phyloP scores from a whole-genome alignment of 345 rosid species.

The Stellera chamaejasme region DNA sequence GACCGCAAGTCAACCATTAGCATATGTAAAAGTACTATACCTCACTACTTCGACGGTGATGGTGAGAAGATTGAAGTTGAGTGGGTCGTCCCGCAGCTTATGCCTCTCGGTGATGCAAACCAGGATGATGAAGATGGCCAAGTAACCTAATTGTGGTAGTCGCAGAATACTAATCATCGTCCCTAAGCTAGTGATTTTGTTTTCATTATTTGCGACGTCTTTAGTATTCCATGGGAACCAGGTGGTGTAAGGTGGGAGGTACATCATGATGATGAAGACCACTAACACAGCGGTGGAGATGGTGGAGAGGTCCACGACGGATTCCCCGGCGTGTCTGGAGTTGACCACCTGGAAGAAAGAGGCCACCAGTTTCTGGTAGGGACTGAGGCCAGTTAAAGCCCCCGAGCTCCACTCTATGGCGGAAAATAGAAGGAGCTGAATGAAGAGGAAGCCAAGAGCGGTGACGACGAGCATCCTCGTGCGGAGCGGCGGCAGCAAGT shows the following conservation, averaged over 20 bases:
- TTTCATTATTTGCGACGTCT: neutral
- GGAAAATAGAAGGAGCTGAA: conserved; percentile 31
- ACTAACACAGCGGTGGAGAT: conserved; percentile 50
- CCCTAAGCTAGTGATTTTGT: neutral
- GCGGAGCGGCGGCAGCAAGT: conserved; percentile 26
- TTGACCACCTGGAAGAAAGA: conserved; percentile 37
- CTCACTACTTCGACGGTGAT: conserved; percentile 57
- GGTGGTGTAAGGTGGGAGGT: conserved; percentile 54
- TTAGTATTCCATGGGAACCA: conserved; percentile 19
- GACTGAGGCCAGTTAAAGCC: conserved; percentile 26
- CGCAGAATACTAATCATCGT: conserved; percentile 11
- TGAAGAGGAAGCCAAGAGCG: conserved; percentile 28
- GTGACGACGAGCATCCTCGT: conserved; percentile 27
- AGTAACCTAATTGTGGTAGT: conserved; percentile 36
- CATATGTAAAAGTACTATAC: conserved; percentile 14
- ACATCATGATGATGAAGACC: conserved; percentile 59
- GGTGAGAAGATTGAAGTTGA: conserved; percentile 49
- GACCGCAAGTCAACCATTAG: too few species aligned
- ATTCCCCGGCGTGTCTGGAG: conserved; percentile 53
- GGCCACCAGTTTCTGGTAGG: conserved; percentile 36
- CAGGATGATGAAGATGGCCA: conserved; percentile 35
- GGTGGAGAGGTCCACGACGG: conserved; percentile 41
- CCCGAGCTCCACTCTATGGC: conserved; percentile 46
- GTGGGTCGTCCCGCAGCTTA: conserved; percentile 41
- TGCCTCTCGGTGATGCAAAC: conserved; percentile 44